Evolutionary conservation across 108 stramenopile genomes (phyloP).

Genomic region (Fragilariopsis cylindrus): DNA sequence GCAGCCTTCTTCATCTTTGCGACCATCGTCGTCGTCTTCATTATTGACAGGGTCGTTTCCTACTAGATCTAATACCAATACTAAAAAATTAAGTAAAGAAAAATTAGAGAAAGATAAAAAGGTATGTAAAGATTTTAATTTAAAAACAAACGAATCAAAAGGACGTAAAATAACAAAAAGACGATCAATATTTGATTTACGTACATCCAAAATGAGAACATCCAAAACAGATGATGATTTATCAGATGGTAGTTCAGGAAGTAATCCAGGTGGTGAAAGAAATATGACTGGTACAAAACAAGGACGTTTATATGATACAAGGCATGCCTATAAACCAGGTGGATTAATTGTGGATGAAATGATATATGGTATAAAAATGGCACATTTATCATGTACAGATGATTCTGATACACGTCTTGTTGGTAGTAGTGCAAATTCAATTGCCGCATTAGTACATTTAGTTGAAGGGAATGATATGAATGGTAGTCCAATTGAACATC

Average conservation of each 20-base stretch:
- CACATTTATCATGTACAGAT: constrained; percentile 37
- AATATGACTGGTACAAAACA: neutral
- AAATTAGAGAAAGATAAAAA: neutral
- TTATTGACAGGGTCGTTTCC: neutral
- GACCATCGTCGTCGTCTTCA: neutral
- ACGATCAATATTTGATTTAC: constrained; percentile 8
- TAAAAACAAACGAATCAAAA: neutral
- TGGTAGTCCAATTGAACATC: neutral
- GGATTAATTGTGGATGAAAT: constrained; percentile 33
- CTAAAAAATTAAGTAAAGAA: neutral
- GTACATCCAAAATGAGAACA: neutral
- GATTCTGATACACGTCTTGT: constrained; percentile 15
- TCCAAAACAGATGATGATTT: no score
- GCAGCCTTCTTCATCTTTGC: neutral
- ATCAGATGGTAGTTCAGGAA: no score
- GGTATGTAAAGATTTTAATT: neutral
- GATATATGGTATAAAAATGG: constrained; percentile 37
- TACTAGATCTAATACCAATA: neutral
- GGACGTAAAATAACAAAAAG: neutral
- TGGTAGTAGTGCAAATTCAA: constrained; percentile 6
- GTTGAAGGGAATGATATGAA: constrained; percentile 25
- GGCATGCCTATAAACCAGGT: constrained; percentile 22
- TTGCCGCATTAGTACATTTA: constrained; percentile 24
- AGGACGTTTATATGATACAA: constrained; percentile 24
- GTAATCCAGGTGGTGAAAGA: neutral